Conservation (phyloP, 768 basidiomycete species). For the Suillus subalutaceus region DNA sequence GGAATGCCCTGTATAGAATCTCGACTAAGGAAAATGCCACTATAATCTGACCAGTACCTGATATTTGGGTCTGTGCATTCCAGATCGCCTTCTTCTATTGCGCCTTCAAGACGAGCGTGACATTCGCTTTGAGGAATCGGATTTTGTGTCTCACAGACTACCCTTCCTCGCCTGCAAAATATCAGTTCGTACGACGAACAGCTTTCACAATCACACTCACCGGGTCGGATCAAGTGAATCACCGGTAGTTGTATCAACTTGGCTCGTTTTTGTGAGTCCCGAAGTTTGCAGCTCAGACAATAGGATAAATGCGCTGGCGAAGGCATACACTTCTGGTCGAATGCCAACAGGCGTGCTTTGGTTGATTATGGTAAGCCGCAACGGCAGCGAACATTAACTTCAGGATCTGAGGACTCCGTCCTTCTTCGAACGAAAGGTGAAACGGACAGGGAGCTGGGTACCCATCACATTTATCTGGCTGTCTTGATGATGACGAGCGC, state of each 20-base stretch:
- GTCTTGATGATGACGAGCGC: too few species aligned
- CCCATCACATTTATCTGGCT: not conserved
- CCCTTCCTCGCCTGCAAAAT: constrained; percentile 48
- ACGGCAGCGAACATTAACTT: not conserved
- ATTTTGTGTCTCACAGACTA: constrained; percentile 54
- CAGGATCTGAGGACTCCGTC: constrained; percentile 40
- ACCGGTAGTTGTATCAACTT: constrained; percentile 35
- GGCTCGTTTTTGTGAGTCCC: constrained; percentile 47
- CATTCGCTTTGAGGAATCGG: constrained; percentile 56
- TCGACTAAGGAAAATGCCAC: constrained; percentile 59
- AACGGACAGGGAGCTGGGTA: not conserved
- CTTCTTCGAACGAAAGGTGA: constrained; percentile 68
- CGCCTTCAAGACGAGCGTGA: constrained; percentile 44
- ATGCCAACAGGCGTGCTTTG: constrained; percentile 48
- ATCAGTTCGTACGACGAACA: not conserved
- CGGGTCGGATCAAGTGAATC: constrained; percentile 23
- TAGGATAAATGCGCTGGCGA: constrained; percentile 8
- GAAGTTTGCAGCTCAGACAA: not conserved
- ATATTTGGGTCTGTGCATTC: too few species aligned
- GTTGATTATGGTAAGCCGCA: constrained; percentile 31
- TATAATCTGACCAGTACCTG: constrained; percentile 26
- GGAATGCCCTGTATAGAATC: constrained; percentile 60
- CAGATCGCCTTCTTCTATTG: too few species aligned
- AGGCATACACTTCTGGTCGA: constrained; percentile 64
- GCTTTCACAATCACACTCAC: constrained; percentile 15